phyloP scores from a whole-genome alignment of 805 yeast species.

The Kodamaea kaohsiungensis region DNA sequence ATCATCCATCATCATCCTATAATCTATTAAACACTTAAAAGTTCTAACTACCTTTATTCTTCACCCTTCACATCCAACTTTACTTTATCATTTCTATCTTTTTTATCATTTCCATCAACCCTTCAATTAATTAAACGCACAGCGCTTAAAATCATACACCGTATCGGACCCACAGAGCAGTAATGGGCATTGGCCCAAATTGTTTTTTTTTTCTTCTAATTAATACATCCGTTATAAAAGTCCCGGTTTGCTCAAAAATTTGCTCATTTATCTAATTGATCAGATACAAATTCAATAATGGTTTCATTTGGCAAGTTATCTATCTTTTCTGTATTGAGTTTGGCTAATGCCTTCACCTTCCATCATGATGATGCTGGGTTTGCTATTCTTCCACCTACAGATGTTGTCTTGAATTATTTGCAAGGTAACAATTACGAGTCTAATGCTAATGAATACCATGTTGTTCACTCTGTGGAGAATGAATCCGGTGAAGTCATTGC shows the following conservation, averaged over 20 bases:
- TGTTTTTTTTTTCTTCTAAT: neutral
- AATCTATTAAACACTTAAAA: neutral
- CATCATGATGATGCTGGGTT: slow-evolving; percentile 13
- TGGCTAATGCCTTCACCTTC: slow-evolving; percentile 10
- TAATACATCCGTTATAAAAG: neutral
- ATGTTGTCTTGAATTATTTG: slow-evolving; percentile 12
- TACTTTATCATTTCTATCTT: neutral
- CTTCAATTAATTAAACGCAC: neutral
- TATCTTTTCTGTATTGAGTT: slow-evolving; percentile 6
- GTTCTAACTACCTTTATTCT: neutral
- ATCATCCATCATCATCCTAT: neutral
- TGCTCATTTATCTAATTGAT: slow-evolving; percentile 9
- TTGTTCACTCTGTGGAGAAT: slow-evolving; percentile 14
- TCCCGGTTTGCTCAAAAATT: slow-evolving; percentile 4
- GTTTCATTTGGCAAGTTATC: slow-evolving; percentile 11
- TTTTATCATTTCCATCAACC: slow-evolving; percentile 1
- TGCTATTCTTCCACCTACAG: slow-evolving; percentile 17
- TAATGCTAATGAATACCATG: slow-evolving; percentile 11
- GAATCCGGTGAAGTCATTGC: slow-evolving; percentile 14
- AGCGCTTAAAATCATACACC: slow-evolving; percentile 2
- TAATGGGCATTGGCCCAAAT: slow-evolving; percentile 1
- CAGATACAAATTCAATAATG: slow-evolving; percentile 9
- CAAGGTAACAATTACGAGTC: slow-evolving; percentile 3
- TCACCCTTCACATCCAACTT: neutral
- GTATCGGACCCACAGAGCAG: neutral